phyloP scores from a whole-genome alignment of 2,329 filamentous ascomycete species.

The Aspergillus costaricaensis region DNA sequence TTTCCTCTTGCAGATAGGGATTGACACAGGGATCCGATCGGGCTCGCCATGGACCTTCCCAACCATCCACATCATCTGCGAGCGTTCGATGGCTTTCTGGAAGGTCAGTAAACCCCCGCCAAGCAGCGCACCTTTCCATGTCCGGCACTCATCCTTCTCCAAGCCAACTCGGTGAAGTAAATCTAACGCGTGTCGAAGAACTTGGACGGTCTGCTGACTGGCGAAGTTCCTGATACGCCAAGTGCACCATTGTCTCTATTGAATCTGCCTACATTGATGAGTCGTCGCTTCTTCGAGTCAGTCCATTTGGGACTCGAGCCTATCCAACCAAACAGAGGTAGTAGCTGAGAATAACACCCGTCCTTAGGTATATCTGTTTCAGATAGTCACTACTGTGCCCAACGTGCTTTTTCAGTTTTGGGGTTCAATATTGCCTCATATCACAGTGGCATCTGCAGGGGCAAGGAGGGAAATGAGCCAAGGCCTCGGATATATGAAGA shows the following conservation, averaged over 20 bases:
- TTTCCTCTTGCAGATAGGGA: background rate
- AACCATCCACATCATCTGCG: background rate
- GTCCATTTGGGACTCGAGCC: background rate
- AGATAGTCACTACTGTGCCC: background rate
- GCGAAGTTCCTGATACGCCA: background rate
- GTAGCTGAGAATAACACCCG: background rate
- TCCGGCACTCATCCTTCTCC: slow-evolving; percentile 7
- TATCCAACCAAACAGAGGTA: background rate
- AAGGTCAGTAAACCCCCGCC: slow-evolving; percentile 13
- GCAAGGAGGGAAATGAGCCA: background rate
- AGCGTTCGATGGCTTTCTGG: slow-evolving; percentile 20
- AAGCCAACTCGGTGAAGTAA: background rate
- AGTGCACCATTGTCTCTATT: background rate
- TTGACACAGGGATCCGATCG: slow-evolving; percentile 5
- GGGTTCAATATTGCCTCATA: background rate
- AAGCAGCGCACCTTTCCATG: slow-evolving; percentile 13
- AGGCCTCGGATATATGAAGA: background rate
- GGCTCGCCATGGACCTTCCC: background rate
- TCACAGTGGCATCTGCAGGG: background rate
- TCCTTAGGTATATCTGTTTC: background rate
- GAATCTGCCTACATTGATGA: background rate
- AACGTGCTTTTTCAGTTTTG: background rate
- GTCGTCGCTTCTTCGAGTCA: background rate
- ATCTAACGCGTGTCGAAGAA: background rate
- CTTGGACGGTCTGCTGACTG: slow-evolving; percentile 15